A percentile compares a stretch with the other conserved stretches of the same genome.
These are phyloP conservation scores for Tolypocladium tropicale DNA, from an alignment of 2,329 filamentous ascomycete species.

Conservation along the genomic window DNA sequence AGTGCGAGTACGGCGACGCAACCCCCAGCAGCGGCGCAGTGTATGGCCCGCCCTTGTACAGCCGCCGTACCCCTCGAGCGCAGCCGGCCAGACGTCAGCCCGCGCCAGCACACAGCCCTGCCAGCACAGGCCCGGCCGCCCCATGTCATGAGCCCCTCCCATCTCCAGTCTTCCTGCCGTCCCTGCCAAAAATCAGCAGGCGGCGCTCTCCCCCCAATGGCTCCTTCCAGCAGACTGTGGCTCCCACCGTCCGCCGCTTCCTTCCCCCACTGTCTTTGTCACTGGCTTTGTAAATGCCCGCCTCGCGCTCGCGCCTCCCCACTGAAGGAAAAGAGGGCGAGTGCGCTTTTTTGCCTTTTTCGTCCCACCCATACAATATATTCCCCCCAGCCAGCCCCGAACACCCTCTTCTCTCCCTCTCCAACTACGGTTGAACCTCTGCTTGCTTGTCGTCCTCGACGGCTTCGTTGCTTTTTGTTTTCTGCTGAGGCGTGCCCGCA, in stretches of 20 bases:
- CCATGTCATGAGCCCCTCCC: neutral
- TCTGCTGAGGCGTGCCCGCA: slow-evolving; percentile 1
- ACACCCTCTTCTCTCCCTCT: slow-evolving; percentile 1
- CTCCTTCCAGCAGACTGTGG: neutral
- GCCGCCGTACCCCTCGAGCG: neutral
- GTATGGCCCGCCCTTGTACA: neutral
- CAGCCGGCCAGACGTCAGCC: neutral
- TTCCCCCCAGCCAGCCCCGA: neutral
- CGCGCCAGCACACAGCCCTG: neutral
- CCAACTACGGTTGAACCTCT: neutral
- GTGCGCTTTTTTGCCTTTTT: slow-evolving; percentile 1
- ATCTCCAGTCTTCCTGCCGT: neutral
- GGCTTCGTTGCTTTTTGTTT: neutral
- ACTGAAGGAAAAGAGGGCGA: neutral
- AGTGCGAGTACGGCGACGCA: neutral
- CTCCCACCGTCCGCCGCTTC: neutral
- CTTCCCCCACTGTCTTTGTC: too few species aligned
- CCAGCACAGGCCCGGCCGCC: neutral
- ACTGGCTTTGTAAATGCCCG: neutral
- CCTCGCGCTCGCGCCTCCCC: neutral
- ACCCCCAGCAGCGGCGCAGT: neutral
- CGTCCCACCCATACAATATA: slow-evolving; percentile 6
- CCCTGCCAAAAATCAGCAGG: neutral
- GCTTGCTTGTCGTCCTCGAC: neutral
- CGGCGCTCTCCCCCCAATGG: neutral